Conservation (phyloP, 75 land plant species). For the Picea sitchensis region DNA sequence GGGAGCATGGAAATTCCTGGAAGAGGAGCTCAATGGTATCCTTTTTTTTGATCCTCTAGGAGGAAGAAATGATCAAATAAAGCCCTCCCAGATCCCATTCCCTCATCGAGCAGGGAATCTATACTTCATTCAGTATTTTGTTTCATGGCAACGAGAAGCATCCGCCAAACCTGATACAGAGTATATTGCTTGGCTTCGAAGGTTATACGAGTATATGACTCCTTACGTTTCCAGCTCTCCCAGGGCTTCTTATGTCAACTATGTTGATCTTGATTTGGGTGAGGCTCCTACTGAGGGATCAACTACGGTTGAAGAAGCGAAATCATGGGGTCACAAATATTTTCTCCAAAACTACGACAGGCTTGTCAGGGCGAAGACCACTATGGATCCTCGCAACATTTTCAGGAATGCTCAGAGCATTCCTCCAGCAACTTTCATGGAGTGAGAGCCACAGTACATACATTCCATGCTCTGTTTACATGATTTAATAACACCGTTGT, state of each 20-base stretch:
- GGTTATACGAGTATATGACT: too few species aligned
- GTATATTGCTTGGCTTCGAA: too few species aligned
- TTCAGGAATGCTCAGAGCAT: constrained; percentile 17
- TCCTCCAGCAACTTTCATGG: not conserved
- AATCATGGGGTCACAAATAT: constrained; percentile 12
- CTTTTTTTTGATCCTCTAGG: constrained; percentile 10
- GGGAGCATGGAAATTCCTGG: not conserved
- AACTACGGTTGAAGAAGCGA: not conserved
- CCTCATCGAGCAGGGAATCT: constrained; percentile 10
- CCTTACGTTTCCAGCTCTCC: too few species aligned
- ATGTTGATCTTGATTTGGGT: too few species aligned
- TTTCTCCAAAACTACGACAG: not conserved
- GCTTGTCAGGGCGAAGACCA: not conserved
- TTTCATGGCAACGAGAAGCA: not conserved
- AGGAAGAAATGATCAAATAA: constrained; percentile 1
- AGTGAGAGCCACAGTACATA: too few species aligned
- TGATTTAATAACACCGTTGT: too few species aligned
- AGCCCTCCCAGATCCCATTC: not conserved
- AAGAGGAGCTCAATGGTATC: not conserved
- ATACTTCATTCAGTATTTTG: constrained; percentile 5
- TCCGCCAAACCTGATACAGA: not conserved
- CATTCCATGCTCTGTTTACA: too few species aligned
- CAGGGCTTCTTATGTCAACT: too few species aligned
- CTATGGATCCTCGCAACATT: constrained; percentile 14
- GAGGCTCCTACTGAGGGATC: not conserved